phyloP scores from a whole-genome alignment of 2,329 filamentous ascomycete genomes.

The Arthrocladium fulminans region DNA sequence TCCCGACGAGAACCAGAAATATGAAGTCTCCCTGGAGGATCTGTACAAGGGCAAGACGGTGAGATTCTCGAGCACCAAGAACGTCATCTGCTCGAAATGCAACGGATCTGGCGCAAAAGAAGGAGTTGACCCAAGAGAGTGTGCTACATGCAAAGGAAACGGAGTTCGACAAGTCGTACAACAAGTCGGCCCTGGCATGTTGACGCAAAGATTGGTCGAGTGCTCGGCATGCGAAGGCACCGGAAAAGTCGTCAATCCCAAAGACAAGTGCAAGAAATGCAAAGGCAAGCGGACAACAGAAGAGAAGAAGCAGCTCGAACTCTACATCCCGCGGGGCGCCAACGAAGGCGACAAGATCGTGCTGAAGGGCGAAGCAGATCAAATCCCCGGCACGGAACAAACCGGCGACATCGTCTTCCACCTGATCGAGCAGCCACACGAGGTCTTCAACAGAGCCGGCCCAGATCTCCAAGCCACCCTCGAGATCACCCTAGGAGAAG shows the following conservation, averaged over 20 bases:
- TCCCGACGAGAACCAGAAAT: conserved; percentile 77
- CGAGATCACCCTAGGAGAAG: conserved; percentile 71
- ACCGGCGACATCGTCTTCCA: conserved; percentile 92
- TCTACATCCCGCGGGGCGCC: conserved; percentile 59
- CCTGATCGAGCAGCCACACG: conserved; percentile 71
- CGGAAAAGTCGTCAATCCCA: conserved; percentile 85
- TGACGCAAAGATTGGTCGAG: conserved; percentile 67
- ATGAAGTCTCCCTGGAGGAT: conserved; percentile 85
- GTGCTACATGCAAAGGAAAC: conserved; percentile 73
- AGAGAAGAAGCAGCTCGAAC: conserved; percentile 87
- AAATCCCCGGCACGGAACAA: conserved; percentile 68
- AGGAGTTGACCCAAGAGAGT: conserved; percentile 74
- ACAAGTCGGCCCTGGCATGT: conserved; percentile 76
- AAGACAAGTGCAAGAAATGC: conserved; percentile 98
- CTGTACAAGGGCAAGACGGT: conserved; percentile 98
- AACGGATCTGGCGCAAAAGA: conserved; percentile 87
- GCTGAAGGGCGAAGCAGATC: conserved; percentile 87
- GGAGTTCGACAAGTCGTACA: conserved; percentile 68
- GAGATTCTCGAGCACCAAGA: conserved; percentile 92
- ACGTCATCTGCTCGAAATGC: conserved; percentile 77
- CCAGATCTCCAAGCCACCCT: conserved; percentile 76
- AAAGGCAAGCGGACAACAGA: conserved; percentile 82
- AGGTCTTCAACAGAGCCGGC: conserved; percentile 71
- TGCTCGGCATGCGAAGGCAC: conserved; percentile 78
- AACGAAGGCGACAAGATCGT: conserved; percentile 78